phyloP scores from a whole-genome alignment of 768 basidiomycete genomes.

The Fomitopsis serialis region DNA sequence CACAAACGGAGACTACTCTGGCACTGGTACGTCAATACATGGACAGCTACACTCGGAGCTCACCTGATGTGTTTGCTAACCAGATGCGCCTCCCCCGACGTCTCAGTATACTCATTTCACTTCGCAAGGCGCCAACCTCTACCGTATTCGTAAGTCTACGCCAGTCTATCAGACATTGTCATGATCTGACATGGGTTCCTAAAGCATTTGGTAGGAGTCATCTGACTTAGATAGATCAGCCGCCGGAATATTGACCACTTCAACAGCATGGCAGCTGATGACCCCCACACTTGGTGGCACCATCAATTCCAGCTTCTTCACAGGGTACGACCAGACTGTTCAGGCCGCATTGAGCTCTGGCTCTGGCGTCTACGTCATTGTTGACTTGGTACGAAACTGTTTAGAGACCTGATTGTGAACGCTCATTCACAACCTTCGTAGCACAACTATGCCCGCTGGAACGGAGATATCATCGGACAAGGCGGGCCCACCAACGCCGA shows the following conservation, averaged over 20 bases:
- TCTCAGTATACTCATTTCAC: slow-evolving; percentile 46
- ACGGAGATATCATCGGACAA: slow-evolving; percentile 36
- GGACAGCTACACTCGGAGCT: neutral
- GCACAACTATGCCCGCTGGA: slow-evolving; percentile 61
- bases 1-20: slow-evolving; percentile 42
- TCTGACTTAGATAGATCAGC: neutral
- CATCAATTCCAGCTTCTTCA: slow-evolving; percentile 39
- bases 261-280: slow-evolving; percentile 47
- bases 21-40: slow-evolving; percentile 15
- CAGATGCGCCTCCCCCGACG: slow-evolving; percentile 27
- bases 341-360: slow-evolving; percentile 38
- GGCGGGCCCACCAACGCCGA: slow-evolving; percentile 37
- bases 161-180: neutral
- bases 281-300: slow-evolving; percentile 43
- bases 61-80: neutral
- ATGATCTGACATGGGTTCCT: no score
- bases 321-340: slow-evolving; percentile 41
- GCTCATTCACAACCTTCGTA: slow-evolving; percentile 6
- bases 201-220: slow-evolving; percentile 25
- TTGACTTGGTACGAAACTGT: slow-evolving; percentile 35
- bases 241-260: slow-evolving; percentile 4
- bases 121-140: slow-evolving; percentile 42
- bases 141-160: slow-evolving; percentile 33
- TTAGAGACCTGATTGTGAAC: neutral
- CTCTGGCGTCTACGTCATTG: slow-evolving; percentile 41